Percentiles rank a stretch among this genome's conserved stretches.
Evolutionary conservation across 208 protist genomes (phyloP).

Genomic region (Porcisia deanei): DNA sequence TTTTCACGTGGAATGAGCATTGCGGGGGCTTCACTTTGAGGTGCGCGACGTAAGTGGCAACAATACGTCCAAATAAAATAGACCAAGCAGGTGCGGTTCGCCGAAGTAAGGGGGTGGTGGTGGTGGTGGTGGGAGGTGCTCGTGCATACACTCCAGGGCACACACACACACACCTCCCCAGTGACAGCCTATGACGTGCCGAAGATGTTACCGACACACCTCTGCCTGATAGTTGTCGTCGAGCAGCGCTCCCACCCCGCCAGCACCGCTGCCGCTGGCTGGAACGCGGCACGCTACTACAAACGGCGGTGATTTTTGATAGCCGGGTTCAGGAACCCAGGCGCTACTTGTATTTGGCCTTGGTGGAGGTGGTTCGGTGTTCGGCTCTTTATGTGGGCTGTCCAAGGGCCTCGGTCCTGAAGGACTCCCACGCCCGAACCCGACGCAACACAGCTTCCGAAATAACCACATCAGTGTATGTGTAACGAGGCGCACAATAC

Average conservation of each 20-base stretch:
- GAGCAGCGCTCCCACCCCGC: not conserved
- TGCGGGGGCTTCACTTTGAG: too few species aligned
- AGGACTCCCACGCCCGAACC: slow-evolving; percentile 20
- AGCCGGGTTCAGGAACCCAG: not conserved
- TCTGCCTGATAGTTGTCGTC: not conserved
- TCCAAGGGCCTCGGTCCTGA: not conserved
- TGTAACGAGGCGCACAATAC: not conserved
- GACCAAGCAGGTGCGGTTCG: too few species aligned
- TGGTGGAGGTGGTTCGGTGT: too few species aligned
- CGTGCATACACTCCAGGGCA: too few species aligned
- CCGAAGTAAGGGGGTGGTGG: too few species aligned
- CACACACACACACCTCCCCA: too few species aligned
- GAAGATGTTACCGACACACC: too few species aligned
- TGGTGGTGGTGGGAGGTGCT: too few species aligned
- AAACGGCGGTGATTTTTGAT: not conserved
- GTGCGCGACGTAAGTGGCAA: too few species aligned
- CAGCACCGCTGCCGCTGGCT: not conserved
- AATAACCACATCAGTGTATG: slow-evolving; percentile 19
- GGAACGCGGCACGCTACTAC: not conserved
- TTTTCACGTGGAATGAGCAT: too few species aligned
- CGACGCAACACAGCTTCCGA: slow-evolving; percentile 12
- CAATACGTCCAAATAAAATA: too few species aligned
- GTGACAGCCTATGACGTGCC: too few species aligned
- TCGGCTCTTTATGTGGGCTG: not conserved
- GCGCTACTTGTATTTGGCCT: not conserved